Evolutionary conservation across 129 eudicot species (phyloP), one percentile per base, ranked within the genome.

Genomic region (Pittosporum tobira): DNA sequence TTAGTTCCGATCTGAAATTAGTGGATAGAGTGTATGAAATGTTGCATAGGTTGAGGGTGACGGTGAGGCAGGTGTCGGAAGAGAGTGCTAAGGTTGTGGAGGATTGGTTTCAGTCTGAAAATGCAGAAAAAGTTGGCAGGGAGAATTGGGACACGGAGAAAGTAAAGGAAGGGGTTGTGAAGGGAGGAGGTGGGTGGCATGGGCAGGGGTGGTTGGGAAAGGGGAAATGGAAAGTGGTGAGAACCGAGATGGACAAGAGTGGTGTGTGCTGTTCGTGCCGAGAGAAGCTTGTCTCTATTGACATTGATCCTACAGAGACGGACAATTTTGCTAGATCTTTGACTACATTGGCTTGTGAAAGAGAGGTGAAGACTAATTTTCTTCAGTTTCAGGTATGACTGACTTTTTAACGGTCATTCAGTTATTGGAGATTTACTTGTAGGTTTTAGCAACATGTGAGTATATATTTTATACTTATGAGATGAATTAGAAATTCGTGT

Each of bases 151-250:
- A 87, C 65, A 77, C 52, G 4, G 63, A 30, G 53, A 84, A 68
- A 76, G 90, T 93, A 64, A 76, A 60, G 56, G 87, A 76, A 57
- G 94, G 91, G 70, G 75, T 83, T 52, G 60, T 72, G 72, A 81
- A 79, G 64, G 86, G 96, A 0, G 99, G 99, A 13, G 96, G 96
- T 12, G 99, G 99, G 68, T 93, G 96, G 96, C 99, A 93, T 50
- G 99, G 96, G 22, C 91, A 72, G 75, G 99, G 99, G 58, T 93
- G 99, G 99, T 68, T 93, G 10, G 91, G 99, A 36, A 84, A 56
- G 25, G 99, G 99, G 63, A 74, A 72, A 30, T 93, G 99, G 99
- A 37, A 54, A 48, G 94, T 93, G 47, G 76, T 48, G 67, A 81
- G 86, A 68, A 79, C 99, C 1, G 75, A 75, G 31, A 83, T 93